Evolutionary conservation across 352 stramenopile genomes (phyloP).

Genomic region (Globisporangium mamillatum): DNA sequence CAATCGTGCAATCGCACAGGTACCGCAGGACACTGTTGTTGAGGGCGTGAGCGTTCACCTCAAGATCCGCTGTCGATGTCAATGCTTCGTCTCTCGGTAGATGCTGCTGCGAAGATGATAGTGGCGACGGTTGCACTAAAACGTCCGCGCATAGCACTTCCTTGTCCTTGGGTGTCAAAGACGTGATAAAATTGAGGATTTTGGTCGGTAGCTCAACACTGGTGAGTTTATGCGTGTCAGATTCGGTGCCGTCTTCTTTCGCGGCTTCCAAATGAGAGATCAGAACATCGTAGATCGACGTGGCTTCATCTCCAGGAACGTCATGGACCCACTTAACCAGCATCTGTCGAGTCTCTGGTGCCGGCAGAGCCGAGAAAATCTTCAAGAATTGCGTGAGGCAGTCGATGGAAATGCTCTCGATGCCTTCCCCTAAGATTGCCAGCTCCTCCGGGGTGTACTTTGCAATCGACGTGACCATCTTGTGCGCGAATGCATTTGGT

Average conservation of each 20-base stretch:
- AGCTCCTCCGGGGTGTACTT: constrained; percentile 35
- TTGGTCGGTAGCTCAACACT: constrained; percentile 15
- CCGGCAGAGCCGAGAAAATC: constrained; percentile 30
- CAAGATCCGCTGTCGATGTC: not conserved
- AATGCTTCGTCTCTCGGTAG: not conserved
- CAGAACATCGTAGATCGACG: constrained; percentile 42
- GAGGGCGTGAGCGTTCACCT: not conserved
- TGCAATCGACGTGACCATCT: constrained; percentile 29
- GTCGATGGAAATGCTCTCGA: constrained; percentile 27
- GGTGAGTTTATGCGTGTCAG: not conserved
- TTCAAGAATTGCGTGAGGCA: constrained; percentile 36
- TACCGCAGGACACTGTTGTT: constrained; percentile 40
- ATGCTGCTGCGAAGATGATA: not conserved
- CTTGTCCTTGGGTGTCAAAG: constrained; percentile 42
- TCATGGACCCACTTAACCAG: constrained; percentile 47
- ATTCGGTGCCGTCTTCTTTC: constrained; percentile 2
- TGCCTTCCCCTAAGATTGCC: constrained; percentile 31
- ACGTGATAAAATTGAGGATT: constrained; percentile 42
- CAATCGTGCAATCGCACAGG: constrained; percentile 37
- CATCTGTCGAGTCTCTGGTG: constrained; percentile 20
- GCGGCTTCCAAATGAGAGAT: constrained; percentile 16
- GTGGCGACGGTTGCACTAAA: constrained; percentile 1
- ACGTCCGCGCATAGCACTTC: constrained; percentile 31
- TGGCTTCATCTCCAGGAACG: constrained; percentile 31
- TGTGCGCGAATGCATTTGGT: constrained; percentile 15